Evolutionary conservation across 169 alveolate genomes (phyloP), one percentile per base, ranked within the genome.

Genomic region (Theileria annulata): DNA sequence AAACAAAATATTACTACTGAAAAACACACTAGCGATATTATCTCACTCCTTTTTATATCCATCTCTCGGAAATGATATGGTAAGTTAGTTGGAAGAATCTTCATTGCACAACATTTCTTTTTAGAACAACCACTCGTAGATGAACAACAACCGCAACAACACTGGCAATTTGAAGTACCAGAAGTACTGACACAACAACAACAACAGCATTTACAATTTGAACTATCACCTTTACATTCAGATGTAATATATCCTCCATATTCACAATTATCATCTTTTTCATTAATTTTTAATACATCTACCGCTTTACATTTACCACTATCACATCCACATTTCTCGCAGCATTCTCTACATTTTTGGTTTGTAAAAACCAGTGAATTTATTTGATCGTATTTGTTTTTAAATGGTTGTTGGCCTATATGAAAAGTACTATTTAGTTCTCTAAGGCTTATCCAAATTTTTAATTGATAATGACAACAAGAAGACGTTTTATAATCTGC

Each of bases 391-490:
- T 35, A 80, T 60, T 80, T 80, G 21, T 71, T 69, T 6, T 73
- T 30, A 33, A 70, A 80, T 35, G 88, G 88, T 31, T 30, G n/a
- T 58, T 80, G 67, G 71, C 77, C 70, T 28, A 72, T 27, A 49
- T 51, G 64, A 33, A 80, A 59, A 15, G 10, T 47, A 15, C 67
- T 17, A 19, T 73, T 80, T 9, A 71, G 58, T 8, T 73, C 88
- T 30, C 62, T 74, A 17, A 56, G 37, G 3, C 71, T 54, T 35
- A 80, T 17, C 78, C 66, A 42, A 2, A 80, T 77, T 35, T 80
- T 80, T 37, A 80, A 35, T 21, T 31, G 72, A 37, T 80, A 80
- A 51, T 80, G 88, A 21, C 88, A 80, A 37, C 88, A 80, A 6
- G 88, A 59, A 30, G 77, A 80, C 3, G 21, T 17, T 10, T 68